Conservation (phyloP, 1,139 yeast genomes). For the Spathaspora jeffriesii region DNA sequence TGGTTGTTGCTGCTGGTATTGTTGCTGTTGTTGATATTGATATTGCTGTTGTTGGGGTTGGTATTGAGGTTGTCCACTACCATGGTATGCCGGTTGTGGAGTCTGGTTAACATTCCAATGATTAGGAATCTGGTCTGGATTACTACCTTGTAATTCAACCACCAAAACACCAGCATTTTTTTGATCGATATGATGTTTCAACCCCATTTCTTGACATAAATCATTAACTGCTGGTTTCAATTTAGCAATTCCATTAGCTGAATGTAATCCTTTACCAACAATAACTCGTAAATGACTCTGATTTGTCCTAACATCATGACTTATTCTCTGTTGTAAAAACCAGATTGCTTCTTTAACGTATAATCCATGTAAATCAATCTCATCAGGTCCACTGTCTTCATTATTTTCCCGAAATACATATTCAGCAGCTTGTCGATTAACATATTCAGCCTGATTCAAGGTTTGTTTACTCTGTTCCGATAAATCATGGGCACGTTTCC, state of each 20-base stretch:
- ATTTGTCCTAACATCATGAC: slow-evolving; percentile 60
- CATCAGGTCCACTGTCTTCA: slow-evolving; percentile 78
- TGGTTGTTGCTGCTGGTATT: slow-evolving; percentile 20
- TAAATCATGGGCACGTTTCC: slow-evolving; percentile 67
- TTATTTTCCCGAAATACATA: slow-evolving; percentile 89
- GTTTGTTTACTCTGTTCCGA: slow-evolving; percentile 70
- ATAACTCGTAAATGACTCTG: slow-evolving; percentile 66
- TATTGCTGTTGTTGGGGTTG: slow-evolving; percentile 27
- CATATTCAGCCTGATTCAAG: slow-evolving; percentile 61
- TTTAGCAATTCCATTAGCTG: slow-evolving; percentile 80
- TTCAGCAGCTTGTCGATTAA: slow-evolving; percentile 82
- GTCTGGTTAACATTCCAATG: slow-evolving; percentile 38
- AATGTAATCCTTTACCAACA: slow-evolving; percentile 95
- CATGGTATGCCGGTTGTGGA: slow-evolving; percentile 29
- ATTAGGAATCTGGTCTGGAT: slow-evolving; percentile 47
- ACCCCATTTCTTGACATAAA: slow-evolving; percentile 64
- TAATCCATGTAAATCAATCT: slow-evolving; percentile 92
- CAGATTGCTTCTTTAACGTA: slow-evolving; percentile 87
- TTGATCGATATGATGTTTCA: slow-evolving; percentile 62
- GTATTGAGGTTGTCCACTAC: slow-evolving; percentile 27
- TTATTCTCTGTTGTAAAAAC: slow-evolving; percentile 70
- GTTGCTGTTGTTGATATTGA: slow-evolving; percentile 18
- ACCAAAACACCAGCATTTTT: slow-evolving; percentile 81
- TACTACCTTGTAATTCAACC: slow-evolving; percentile 53
- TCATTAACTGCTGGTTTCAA: slow-evolving; percentile 87